These are phyloP conservation scores for Geotrichum fermentans DNA, from an alignment of 1,139 yeast species.

Conservation along the genomic window DNA sequence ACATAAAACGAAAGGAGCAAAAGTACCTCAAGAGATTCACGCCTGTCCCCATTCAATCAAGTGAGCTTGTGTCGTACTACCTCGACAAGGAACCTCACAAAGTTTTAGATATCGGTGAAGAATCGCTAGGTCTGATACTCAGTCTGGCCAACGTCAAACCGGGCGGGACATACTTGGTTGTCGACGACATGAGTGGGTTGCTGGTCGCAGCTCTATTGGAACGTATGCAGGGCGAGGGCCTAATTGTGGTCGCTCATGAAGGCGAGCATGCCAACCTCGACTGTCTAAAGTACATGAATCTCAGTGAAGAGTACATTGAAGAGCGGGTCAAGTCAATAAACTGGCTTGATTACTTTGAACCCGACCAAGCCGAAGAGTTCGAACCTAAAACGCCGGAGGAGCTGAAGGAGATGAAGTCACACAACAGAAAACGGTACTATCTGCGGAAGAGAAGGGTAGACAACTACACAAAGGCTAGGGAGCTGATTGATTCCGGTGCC, in stretches of 20 bases:
- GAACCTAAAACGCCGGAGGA: conserved; percentile 45
- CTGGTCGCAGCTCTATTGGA: conserved; percentile 80
- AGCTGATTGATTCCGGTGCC: conserved; percentile 49
- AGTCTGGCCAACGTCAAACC: conserved; percentile 78
- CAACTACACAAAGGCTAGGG: conserved; percentile 43
- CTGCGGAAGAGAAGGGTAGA: conserved; percentile 58
- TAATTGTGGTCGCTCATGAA: conserved; percentile 75
- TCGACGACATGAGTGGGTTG: conserved; percentile 90
- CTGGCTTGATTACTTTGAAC: conserved; percentile 76
- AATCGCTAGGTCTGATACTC: conserved; percentile 69
- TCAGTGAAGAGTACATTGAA: conserved; percentile 49
- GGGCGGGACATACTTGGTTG: conserved; percentile 80
- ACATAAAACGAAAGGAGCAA: conserved; percentile 83
- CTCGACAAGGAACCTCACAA: conserved; percentile 56
- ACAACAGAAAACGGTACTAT: conserved; percentile 61
- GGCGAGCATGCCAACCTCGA: conserved; percentile 86
- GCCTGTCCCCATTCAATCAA: conserved; percentile 68
- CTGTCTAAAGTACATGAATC: conserved; percentile 57
- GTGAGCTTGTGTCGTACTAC: conserved; percentile 69
- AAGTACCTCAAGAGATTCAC: conserved; percentile 84
- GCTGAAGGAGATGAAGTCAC: conserved; percentile 51
- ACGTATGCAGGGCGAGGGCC: conserved; percentile 80
- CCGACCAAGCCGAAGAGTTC: conserved; percentile 52
- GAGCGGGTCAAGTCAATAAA: conserved; percentile 64
- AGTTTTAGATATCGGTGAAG: conserved; percentile 55